phyloP scores from a whole-genome alignment of 176 grass and related monocot genomes.

The Hordeum marinum region DNA sequence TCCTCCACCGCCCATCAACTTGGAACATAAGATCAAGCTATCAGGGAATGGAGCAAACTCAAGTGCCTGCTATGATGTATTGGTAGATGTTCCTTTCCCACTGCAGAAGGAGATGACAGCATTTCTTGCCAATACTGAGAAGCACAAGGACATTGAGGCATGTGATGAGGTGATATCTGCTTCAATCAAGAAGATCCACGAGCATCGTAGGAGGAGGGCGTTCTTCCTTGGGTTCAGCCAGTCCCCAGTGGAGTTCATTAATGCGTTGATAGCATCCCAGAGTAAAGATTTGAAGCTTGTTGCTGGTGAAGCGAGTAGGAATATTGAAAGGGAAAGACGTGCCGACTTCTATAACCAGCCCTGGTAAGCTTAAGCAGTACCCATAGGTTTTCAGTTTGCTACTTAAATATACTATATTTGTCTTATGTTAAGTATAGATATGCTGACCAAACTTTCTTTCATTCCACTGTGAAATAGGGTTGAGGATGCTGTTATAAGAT shows the following conservation, averaged over 20 bases:
- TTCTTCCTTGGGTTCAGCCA: conserved; percentile 99
- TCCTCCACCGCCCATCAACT: conserved; percentile 63
- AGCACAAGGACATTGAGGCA: conserved; percentile 91
- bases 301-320: conserved; percentile 72
- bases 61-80: conserved; percentile 86
- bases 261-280: conserved; percentile 82
- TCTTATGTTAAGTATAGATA: neutral
- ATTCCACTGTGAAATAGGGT: conserved; percentile 46
- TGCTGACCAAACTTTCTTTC: conserved; percentile 29
- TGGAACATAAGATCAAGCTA: conserved; percentile 87
- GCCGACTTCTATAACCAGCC: conserved; percentile 92
- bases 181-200: conserved; percentile 98
- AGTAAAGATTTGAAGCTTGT: conserved; percentile 98
- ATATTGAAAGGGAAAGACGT: conserved; percentile 76
- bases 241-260: conserved; percentile 93
- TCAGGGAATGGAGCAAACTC: conserved; percentile 56
- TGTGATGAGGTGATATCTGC: conserved; percentile 91
- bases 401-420: neutral
- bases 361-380: conserved; percentile 48
- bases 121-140: conserved; percentile 88
- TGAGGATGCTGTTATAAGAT: conserved; percentile 93
- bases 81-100: conserved; percentile 90
- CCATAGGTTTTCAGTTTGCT: neutral
- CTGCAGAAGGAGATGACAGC: conserved; percentile 84
- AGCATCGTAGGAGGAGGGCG: conserved; percentile 86